phyloP scores from a whole-genome alignment of 2,329 filamentous ascomycete genomes.

The Phialophora verrucosa region DNA sequence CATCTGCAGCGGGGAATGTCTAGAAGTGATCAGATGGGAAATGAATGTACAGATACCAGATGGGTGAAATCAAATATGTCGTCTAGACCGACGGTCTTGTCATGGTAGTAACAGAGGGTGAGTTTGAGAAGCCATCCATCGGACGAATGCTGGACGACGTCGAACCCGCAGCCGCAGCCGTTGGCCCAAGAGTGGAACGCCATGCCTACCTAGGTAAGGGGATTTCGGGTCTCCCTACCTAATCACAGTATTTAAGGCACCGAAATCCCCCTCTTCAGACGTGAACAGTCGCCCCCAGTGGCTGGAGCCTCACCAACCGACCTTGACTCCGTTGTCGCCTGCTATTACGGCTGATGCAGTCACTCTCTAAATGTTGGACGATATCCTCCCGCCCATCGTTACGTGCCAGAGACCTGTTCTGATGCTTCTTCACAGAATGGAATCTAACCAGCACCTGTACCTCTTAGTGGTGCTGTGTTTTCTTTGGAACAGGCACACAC shows the following conservation, averaged over 20 bases:
- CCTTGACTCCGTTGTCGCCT: neutral
- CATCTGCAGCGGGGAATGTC: conserved; percentile 29
- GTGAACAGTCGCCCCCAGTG: neutral
- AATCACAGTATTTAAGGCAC: conserved; percentile 17
- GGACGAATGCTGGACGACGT: conserved; percentile 20
- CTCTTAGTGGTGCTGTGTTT: neutral
- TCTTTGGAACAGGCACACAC: neutral
- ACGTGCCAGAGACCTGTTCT: neutral
- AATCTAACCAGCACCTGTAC: neutral
- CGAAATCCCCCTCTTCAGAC: neutral
- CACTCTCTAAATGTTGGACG: neutral
- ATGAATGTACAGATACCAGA: conserved; percentile 13
- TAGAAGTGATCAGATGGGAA: conserved; percentile 13
- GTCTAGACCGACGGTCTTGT: neutral
- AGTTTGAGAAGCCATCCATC: conserved; percentile 1
- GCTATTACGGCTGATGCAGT: neutral
- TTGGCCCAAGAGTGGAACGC: conserved; percentile 8
- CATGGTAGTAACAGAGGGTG: neutral
- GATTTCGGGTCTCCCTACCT: conserved; percentile 10
- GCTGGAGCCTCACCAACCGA: neutral
- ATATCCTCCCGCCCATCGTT: neutral
- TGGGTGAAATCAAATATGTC: conserved; percentile 11
- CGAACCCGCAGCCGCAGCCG: conserved; percentile 9
- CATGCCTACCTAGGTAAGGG: conserved; percentile 17
- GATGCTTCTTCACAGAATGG: neutral